A percentile compares a stretch with the other conserved stretches of the same genome.
These are phyloP conservation scores for Zoysia pacifica DNA, from an alignment of 176 grass and related monocot species.

Conservation along the genomic window DNA sequence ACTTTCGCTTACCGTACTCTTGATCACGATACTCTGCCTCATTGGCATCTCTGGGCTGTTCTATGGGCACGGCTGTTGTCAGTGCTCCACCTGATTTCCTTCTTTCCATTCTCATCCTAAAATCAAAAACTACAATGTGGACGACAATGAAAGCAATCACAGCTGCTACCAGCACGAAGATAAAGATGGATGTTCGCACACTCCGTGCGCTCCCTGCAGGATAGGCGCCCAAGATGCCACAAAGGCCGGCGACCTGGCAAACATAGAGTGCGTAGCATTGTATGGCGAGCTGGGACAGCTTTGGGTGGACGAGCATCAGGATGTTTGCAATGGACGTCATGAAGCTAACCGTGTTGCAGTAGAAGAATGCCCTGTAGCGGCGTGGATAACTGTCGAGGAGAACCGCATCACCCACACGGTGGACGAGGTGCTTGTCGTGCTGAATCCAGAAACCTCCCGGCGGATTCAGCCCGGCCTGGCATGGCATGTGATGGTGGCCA, in stretches of 20 bases:
- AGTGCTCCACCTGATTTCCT: neutral
- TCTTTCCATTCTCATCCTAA: neutral
- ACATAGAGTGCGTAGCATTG: conserved; percentile 7
- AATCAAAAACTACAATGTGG: neutral
- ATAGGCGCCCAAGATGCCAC: neutral
- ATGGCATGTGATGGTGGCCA: conserved; percentile 30
- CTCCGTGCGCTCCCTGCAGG: neutral
- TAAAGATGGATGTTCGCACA: neutral
- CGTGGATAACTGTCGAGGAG: neutral
- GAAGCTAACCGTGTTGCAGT: conserved; percentile 45
- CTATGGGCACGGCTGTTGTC: no score
- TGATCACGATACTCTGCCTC: no score
- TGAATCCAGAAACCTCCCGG: neutral
- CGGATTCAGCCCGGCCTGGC: conserved; percentile 14
- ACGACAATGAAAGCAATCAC: neutral
- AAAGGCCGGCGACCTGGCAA: neutral
- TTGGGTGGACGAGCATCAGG: conserved; percentile 23
- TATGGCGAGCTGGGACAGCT: neutral
- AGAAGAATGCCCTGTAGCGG: conserved; percentile 39
- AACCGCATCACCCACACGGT: neutral
- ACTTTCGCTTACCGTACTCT: neutral
- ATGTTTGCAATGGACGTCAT: conserved; percentile 32
- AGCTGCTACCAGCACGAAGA: neutral
- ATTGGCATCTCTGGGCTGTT: no score
- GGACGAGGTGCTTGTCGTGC: neutral